Conservation (phyloP, 768 basidiomycete species). For the Russula compacta region DNA sequence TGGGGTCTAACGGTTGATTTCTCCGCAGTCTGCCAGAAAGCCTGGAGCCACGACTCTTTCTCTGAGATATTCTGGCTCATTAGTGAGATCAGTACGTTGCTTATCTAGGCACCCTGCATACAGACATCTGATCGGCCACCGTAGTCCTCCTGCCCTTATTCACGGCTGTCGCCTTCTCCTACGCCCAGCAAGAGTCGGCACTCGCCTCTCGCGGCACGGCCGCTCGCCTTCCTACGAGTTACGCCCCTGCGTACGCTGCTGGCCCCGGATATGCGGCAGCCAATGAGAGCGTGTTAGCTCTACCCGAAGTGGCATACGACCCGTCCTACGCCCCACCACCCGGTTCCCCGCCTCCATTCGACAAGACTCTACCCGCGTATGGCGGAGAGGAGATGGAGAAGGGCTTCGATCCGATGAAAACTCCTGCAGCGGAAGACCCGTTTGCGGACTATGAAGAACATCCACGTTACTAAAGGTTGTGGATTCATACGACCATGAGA, state of each 20-base stretch:
- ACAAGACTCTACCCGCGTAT: slow-evolving; percentile 37
- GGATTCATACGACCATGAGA: background rate
- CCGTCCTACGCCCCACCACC: slow-evolving; percentile 38
- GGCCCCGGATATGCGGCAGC: slow-evolving; percentile 19
- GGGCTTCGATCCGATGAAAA: slow-evolving; percentile 24
- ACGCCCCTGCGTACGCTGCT: slow-evolving; percentile 25
- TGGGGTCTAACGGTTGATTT: slow-evolving; percentile 13
- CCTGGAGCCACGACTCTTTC: slow-evolving; percentile 61
- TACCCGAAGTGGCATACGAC: slow-evolving; percentile 20
- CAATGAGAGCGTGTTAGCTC: slow-evolving; percentile 8
- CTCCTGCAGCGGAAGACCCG: slow-evolving; percentile 37
- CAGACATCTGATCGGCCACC: background rate
- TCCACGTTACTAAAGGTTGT: background rate
- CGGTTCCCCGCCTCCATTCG: slow-evolving; percentile 37
- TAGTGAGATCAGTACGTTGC: slow-evolving; percentile 44
- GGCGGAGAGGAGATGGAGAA: slow-evolving; percentile 23
- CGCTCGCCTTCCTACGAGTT: slow-evolving; percentile 33
- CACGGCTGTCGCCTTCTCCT: slow-evolving; percentile 56
- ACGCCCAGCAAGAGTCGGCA: slow-evolving; percentile 67
- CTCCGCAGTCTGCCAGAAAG: slow-evolving; percentile 47
- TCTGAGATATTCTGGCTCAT: slow-evolving; percentile 57
- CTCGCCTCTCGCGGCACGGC: slow-evolving; percentile 34
- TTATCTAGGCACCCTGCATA: background rate
- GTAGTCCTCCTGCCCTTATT: slow-evolving; percentile 54
- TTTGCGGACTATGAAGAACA: slow-evolving; percentile 41